Percentiles rank a stretch among this genome's conserved stretches.
Conservation (phyloP, 2,329 filamentous ascomycete species). For the Sclerotiophoma versabilis region DNA sequence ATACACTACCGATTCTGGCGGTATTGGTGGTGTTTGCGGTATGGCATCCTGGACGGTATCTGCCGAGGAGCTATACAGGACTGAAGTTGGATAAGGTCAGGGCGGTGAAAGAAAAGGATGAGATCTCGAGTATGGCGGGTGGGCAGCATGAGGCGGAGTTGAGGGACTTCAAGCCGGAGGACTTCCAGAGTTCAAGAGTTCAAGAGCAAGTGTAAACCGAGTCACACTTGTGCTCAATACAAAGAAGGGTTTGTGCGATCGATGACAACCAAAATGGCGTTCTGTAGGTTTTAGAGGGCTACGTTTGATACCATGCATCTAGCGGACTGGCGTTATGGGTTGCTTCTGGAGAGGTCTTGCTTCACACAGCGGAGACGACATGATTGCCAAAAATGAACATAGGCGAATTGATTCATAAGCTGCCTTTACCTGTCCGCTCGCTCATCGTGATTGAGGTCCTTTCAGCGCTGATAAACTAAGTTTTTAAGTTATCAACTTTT, state of each 20-base stretch:
- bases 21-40: constrained; percentile 59
- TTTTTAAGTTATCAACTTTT: too few relatives aligned
- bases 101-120: constrained; percentile 45
- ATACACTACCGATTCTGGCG: constrained; percentile 57
- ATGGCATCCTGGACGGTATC: constrained; percentile 55
- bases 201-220: constrained; percentile 2
- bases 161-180: constrained; percentile 33
- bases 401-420: too few relatives aligned
- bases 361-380: not conserved
- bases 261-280: not conserved
- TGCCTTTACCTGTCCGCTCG: not conserved
- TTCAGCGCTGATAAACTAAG: too few relatives aligned
- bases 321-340: constrained; percentile 9
- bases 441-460: too few relatives aligned
- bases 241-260: not conserved
- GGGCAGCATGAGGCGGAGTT: constrained; percentile 18
- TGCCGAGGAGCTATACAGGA: constrained; percentile 43
- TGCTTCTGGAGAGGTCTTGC: not conserved
- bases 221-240: not conserved
- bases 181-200: constrained; percentile 25
- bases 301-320: constrained; percentile 15
- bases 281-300: not conserved
- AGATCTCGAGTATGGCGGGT: constrained; percentile 29
- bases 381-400: not conserved
- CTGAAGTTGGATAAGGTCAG: constrained; percentile 37